Evolutionary conservation across 148 eudicot genomes (phyloP).

Genomic region (Hydrangea macrophylla): DNA sequence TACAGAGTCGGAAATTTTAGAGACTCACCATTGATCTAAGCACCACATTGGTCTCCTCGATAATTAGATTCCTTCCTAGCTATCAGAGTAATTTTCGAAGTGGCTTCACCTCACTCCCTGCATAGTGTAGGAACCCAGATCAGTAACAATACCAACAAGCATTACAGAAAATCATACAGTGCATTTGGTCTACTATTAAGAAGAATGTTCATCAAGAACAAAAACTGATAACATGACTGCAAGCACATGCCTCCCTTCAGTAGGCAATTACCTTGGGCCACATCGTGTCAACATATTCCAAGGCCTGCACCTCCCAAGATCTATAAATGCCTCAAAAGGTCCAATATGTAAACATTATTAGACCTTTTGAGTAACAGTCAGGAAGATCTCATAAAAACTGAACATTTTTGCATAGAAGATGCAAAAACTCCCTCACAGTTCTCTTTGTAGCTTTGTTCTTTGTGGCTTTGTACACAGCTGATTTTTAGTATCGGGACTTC

Average conservation of each 20-base stretch:
- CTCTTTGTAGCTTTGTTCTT: constrained; percentile 3
- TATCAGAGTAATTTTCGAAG: not conserved
- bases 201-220: not conserved
- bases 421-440: constrained; percentile 6
- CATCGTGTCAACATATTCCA: constrained; percentile 1
- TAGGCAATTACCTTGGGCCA: constrained; percentile 9
- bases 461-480: constrained; percentile 1
- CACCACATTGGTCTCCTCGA: not conserved
- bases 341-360: too few species aligned
- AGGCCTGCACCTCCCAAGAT: too few species aligned
- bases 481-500: not conserved
- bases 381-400: too few species aligned
- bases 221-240: constrained; percentile 2
- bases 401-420: too few species aligned
- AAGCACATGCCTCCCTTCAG: constrained; percentile 7
- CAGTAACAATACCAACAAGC: not conserved
- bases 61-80: not conserved
- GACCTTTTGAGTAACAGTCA: too few species aligned
- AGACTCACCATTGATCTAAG: not conserved
- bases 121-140: not conserved
- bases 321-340: too few species aligned
- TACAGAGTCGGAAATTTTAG: not conserved
- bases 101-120: not conserved
- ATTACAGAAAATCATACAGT: not conserved
- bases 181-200: not conserved